Conservation (phyloP, 2,329 filamentous ascomycete genomes). For the Alternaria sp. region DNA sequence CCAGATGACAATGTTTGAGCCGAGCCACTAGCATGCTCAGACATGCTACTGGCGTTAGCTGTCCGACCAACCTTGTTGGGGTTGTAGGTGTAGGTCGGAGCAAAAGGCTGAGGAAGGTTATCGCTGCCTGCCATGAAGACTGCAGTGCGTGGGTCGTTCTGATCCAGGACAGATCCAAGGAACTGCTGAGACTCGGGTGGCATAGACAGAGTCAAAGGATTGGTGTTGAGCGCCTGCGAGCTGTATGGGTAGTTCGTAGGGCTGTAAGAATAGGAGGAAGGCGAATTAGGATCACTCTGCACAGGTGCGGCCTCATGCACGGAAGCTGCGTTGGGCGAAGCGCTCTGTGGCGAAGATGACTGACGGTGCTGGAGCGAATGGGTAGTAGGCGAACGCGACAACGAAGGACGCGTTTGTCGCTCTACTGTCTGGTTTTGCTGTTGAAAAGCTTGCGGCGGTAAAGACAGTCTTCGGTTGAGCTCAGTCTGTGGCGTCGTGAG, state of each 20-base stretch:
- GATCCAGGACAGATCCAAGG: conserved; percentile 55
- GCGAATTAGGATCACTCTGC: conserved; percentile 27
- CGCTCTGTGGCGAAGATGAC: conserved; percentile 31
- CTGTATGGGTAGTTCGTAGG: conserved; percentile 31
- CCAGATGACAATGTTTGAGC: conserved; percentile 51
- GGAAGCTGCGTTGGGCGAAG: conserved; percentile 26
- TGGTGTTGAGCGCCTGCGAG: conserved; percentile 42
- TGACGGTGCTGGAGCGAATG: conserved; percentile 24
- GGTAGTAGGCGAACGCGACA: conserved; percentile 30
- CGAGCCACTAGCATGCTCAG: conserved; percentile 47
- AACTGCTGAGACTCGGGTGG: conserved; percentile 62
- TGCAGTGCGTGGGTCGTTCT: conserved; percentile 53
- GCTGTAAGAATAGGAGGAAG: conserved; percentile 28
- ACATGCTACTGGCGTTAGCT: conserved; percentile 4
- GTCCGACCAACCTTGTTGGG: conserved; percentile 48
- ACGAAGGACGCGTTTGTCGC: conserved; percentile 18
- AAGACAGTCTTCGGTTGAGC: conserved; percentile 51
- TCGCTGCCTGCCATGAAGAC: conserved; percentile 56
- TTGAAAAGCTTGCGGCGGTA: conserved; percentile 46
- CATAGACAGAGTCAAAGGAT: conserved; percentile 57
- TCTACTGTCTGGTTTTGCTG: conserved; percentile 24
- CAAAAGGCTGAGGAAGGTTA: conserved; percentile 47
- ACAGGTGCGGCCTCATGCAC: conserved; percentile 31
- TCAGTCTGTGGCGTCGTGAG: conserved; percentile 30
- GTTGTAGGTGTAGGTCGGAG: conserved; percentile 54